phyloP scores from a whole-genome alignment of 2,329 filamentous ascomycete genomes.

The Albifimbria verrucaria region DNA sequence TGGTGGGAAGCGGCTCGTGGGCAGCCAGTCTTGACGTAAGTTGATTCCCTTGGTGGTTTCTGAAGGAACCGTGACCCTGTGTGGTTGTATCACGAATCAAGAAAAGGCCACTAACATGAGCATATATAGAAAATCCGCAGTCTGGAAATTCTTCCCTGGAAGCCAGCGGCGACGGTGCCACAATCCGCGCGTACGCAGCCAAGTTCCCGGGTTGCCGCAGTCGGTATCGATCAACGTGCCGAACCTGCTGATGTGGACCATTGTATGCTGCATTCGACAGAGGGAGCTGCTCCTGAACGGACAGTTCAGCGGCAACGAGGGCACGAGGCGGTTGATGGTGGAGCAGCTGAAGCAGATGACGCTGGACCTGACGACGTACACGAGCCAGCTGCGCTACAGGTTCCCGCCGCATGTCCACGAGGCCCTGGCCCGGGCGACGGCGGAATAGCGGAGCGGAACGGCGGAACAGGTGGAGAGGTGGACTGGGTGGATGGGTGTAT shows the following conservation, averaged over 20 bases:
- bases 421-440: slow-evolving; percentile 76
- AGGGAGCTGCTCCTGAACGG: slow-evolving; percentile 67
- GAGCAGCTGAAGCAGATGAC: slow-evolving; percentile 75
- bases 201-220: slow-evolving; percentile 77
- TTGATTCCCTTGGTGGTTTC: slow-evolving; percentile 22
- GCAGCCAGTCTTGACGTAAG: slow-evolving; percentile 57
- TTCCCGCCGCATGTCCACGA: slow-evolving; percentile 86
- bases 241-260: slow-evolving; percentile 89
- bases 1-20: slow-evolving; percentile 55
- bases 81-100: slow-evolving; percentile 1
- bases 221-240: slow-evolving; percentile 87
- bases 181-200: slow-evolving; percentile 75
- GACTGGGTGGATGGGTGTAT: too few species aligned
- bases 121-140: slow-evolving; percentile 61
- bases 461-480: not conserved
- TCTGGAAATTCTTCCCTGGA: slow-evolving; percentile 79
- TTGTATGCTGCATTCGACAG: slow-evolving; percentile 79
- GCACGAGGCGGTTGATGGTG: slow-evolving; percentile 60
- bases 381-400: slow-evolving; percentile 86
- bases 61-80: too few species aligned
- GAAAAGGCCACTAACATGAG: slow-evolving; percentile 12
- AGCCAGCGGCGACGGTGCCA: slow-evolving; percentile 69
- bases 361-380: slow-evolving; percentile 90
- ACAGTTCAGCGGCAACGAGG: slow-evolving; percentile 71
- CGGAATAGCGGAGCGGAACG: slow-evolving; percentile 45